Percentiles rank a stretch among this genome's conserved stretches.
Conservation (phyloP, 1,284 basidiomycete species). For the Cryptococcus sp. region DNA sequence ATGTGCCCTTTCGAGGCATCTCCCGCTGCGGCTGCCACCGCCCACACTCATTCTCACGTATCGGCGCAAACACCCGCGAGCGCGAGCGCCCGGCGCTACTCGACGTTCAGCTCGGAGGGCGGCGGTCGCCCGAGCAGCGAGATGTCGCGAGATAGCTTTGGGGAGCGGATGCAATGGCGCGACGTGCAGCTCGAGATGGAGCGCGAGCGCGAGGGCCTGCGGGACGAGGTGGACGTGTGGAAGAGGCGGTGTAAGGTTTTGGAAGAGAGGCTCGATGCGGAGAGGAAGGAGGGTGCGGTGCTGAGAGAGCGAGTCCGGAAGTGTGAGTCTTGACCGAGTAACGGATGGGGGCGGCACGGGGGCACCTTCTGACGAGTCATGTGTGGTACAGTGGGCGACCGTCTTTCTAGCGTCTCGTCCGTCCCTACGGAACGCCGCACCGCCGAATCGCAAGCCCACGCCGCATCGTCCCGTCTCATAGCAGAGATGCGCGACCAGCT, state of each 20-base stretch:
- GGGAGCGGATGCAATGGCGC: conserved; percentile 15
- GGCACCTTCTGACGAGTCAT: too few relatives aligned
- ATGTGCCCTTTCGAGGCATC: neutral
- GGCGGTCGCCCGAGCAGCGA: conserved; percentile 17
- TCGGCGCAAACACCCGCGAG: neutral
- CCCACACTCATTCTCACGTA: neutral
- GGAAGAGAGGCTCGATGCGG: conserved; percentile 37
- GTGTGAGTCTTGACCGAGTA: conserved; percentile 38
- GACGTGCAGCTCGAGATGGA: conserved; percentile 36
- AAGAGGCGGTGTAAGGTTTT: conserved; percentile 31
- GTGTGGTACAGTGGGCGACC: conserved; percentile 23
- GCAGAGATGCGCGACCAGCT: conserved; percentile 42
- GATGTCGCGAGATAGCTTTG: conserved; percentile 17
- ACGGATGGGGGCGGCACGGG: too few relatives aligned
- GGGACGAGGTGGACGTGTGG: conserved; percentile 45
- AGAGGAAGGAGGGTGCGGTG: conserved; percentile 31
- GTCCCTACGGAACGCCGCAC: conserved; percentile 10
- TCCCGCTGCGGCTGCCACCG: neutral
- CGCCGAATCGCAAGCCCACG: conserved; percentile 5
- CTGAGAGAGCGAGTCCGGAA: conserved; percentile 42
- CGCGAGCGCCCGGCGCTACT: neutral
- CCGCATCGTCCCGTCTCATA: conserved; percentile 27
- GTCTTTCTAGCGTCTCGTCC: conserved; percentile 31
- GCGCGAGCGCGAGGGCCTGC: conserved; percentile 42
- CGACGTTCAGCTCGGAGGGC: conserved; percentile 4